Conservation (phyloP, 768 basidiomycete species). For the Russula dissimulans region DNA sequence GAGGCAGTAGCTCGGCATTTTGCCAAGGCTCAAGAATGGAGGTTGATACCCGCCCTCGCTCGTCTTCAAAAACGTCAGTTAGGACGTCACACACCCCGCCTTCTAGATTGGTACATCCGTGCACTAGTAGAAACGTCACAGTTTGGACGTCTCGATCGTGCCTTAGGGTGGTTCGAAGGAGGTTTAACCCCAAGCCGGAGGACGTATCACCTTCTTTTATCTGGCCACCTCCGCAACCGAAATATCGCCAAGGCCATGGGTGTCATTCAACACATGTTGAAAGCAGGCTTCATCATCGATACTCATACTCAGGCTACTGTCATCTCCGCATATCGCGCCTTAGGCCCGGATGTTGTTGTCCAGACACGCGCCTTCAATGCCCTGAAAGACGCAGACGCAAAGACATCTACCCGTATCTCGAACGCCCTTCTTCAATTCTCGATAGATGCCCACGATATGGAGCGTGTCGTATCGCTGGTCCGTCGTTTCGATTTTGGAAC, state of each 20-base stretch:
- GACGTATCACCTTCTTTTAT: slow-evolving; percentile 62
- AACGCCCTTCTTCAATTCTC: slow-evolving; percentile 61
- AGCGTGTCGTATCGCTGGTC: slow-evolving; percentile 38
- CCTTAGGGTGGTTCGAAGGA: slow-evolving; percentile 42
- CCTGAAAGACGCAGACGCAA: slow-evolving; percentile 34
- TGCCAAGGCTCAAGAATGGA: slow-evolving; percentile 41
- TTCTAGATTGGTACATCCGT: slow-evolving; percentile 64
- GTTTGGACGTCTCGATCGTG: slow-evolving; percentile 33
- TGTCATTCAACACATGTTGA: slow-evolving; percentile 47
- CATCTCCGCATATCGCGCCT: slow-evolving; percentile 44
- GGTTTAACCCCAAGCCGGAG: slow-evolving; percentile 43
- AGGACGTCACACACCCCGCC: slow-evolving; percentile 40
- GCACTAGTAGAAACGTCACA: slow-evolving; percentile 48
- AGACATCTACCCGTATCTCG: slow-evolving; percentile 43
- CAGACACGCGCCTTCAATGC: slow-evolving; percentile 41
- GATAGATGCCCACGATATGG: slow-evolving; percentile 45
- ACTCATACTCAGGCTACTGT: slow-evolving; percentile 52
- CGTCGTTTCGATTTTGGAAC: slow-evolving; percentile 34
- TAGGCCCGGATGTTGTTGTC: slow-evolving; percentile 51
- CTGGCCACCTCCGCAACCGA: slow-evolving; percentile 60
- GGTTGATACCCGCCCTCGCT: slow-evolving; percentile 38
- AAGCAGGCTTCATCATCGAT: slow-evolving; percentile 45
- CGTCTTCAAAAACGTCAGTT: slow-evolving; percentile 41
- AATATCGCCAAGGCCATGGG: slow-evolving; percentile 48
- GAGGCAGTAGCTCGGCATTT: slow-evolving; percentile 45